Evolutionary conservation across 2,329 filamentous ascomycete species (phyloP), one percentile per base, ranked within the genome.

Genomic region (Camillea tinctor): DNA sequence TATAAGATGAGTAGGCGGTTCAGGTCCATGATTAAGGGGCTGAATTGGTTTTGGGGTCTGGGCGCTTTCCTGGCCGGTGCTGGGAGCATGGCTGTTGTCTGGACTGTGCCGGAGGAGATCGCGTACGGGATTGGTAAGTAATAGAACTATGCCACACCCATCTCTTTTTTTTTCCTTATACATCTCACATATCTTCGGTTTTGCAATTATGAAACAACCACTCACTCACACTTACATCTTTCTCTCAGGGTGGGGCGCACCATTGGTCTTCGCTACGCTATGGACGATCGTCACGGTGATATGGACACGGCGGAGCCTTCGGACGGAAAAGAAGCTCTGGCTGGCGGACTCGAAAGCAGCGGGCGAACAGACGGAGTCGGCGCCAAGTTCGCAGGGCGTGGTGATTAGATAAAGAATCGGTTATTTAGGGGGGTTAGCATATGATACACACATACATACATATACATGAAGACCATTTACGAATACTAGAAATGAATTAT

Each of bases 21-120:
- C 66, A 75, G 83, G 51, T 75, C 75, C 24, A 81, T 85, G 77
- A 75, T 86, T 4, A 79, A 79, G 55, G 75, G 79, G 55, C 77
- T 85, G 71, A 85, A 84, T 61, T 79, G 80, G 65, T 84, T 86
- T 66, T 86, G 84, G 84, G 82, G 78, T 1, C 76, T 80, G 13
- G 82, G 82, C 1, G 76, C 79, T 1, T 70, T 84, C n/a, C 55
- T 81, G 5, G 75, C 74, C 50, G 81, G 80, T 1, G 74, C 76
- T 4, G 77, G 74, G 19, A 77, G 80, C 17, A 77, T 82, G 11
- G 77, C 76, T 0, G 74, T 83, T 2, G 70, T 84, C 48, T 82
- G 82, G 68, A 81, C 79, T 0, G 76, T 81, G 4, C 73, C 76
- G 0, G 70, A 80, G 62, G 73, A 77, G 22, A 75, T 82, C 40